These are phyloP conservation scores for Malassezia yamatoensis DNA, from an alignment of 1,284 basidiomycete genomes.

Conservation along the genomic window DNA sequence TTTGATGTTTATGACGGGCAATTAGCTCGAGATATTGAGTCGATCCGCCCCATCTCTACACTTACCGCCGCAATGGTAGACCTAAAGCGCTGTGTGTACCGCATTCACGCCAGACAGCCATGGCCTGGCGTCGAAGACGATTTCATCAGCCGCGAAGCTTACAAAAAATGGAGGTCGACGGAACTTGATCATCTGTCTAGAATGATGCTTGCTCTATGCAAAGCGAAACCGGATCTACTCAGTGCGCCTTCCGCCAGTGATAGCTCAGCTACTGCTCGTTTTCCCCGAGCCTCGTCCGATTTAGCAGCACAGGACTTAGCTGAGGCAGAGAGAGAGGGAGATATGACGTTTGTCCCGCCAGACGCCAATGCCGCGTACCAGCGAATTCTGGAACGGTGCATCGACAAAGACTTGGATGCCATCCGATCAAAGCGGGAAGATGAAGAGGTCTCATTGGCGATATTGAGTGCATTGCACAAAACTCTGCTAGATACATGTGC, in stretches of 20 bases:
- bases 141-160: slow-evolving; percentile 68
- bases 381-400: slow-evolving; percentile 69
- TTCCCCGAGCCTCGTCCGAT: neutral
- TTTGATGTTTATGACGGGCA: slow-evolving; percentile 65
- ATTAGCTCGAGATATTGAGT: slow-evolving; percentile 65
- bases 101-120: slow-evolving; percentile 69
- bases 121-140: slow-evolving; percentile 80
- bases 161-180: slow-evolving; percentile 70
- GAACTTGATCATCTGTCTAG: slow-evolving; percentile 77
- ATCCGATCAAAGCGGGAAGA: slow-evolving; percentile 86
- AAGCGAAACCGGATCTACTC: slow-evolving; percentile 74
- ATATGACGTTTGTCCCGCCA: slow-evolving; percentile 76
- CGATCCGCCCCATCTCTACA: slow-evolving; percentile 61
- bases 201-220: slow-evolving; percentile 76
- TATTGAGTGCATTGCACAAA: slow-evolving; percentile 70
- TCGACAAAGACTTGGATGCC: slow-evolving; percentile 74
- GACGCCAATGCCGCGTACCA: slow-evolving; percentile 77
- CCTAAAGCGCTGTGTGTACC: slow-evolving; percentile 72
- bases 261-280: slow-evolving; percentile 1
- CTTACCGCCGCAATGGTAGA: slow-evolving; percentile 51
- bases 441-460: slow-evolving; percentile 88
- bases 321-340: slow-evolving; percentile 23
- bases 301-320: neutral
- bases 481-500: slow-evolving; percentile 80
- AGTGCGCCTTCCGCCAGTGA: slow-evolving; percentile 53